These are phyloP conservation scores for Aspergillus ostianus DNA, from an alignment of 495 filamentous ascomycete species.

Conservation along the genomic window DNA sequence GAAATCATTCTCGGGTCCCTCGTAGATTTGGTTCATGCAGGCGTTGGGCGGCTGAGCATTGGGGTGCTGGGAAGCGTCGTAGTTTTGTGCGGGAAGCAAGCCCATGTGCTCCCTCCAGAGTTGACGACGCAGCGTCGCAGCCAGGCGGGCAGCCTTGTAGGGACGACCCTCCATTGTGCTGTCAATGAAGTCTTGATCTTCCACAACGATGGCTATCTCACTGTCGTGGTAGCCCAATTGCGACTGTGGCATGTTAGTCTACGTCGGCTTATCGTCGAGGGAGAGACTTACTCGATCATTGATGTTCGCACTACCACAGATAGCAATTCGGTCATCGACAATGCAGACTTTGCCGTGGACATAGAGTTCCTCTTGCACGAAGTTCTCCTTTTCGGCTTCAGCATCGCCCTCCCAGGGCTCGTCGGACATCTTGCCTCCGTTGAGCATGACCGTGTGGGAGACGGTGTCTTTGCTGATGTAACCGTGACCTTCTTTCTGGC, in stretches of 20 bases:
- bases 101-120: slow-evolving; percentile 95
- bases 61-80: slow-evolving; percentile 67
- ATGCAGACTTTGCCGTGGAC: slow-evolving; percentile 88
- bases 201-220: slow-evolving; percentile 89
- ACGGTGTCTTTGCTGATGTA: slow-evolving; percentile 63
- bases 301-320: slow-evolving; percentile 88
- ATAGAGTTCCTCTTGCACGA: slow-evolving; percentile 94
- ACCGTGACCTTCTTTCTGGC: slow-evolving; percentile 33
- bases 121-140: slow-evolving; percentile 76
- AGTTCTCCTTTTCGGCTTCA: slow-evolving; percentile 75
- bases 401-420: slow-evolving; percentile 70
- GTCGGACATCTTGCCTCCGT: slow-evolving; percentile 60
- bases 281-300: slow-evolving; percentile 69
- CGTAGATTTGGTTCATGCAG: slow-evolving; percentile 65
- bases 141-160: slow-evolving; percentile 72
- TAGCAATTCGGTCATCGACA: slow-evolving; percentile 74
- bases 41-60: slow-evolving; percentile 81
- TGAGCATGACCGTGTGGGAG: slow-evolving; percentile 78
- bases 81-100: slow-evolving; percentile 68
- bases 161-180: slow-evolving; percentile 76
- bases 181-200: slow-evolving; percentile 72
- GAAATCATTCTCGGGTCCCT: slow-evolving; percentile 67
- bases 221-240: slow-evolving; percentile 88
- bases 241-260: slow-evolving; percentile 44
- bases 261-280: not conserved